phyloP scores from a whole-genome alignment of 2,329 filamentous ascomycete genomes.

The Ophiostoma perfectum region DNA sequence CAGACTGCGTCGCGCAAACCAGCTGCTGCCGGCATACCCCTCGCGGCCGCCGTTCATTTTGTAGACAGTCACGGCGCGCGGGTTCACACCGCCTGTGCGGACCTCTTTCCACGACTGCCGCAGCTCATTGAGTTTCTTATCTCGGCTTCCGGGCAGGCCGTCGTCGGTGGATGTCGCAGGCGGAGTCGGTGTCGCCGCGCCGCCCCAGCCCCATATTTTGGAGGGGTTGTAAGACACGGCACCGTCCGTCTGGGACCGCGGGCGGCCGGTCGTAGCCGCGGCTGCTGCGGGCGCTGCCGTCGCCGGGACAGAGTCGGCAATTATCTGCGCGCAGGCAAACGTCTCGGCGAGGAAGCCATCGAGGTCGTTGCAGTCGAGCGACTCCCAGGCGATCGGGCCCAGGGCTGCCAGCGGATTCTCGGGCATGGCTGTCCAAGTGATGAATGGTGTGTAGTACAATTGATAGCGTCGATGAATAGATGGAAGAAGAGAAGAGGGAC shows the following conservation, averaged over 20 bases:
- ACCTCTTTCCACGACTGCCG: slow-evolving; percentile 83
- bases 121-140: slow-evolving; percentile 42
- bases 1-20: slow-evolving; percentile 82
- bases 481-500: background rate
- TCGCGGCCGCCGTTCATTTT: slow-evolving; percentile 41
- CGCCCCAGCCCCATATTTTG: slow-evolving; percentile 18
- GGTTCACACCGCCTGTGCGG: slow-evolving; percentile 67
- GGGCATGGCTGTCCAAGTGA: background rate
- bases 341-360: slow-evolving; percentile 23
- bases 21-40: slow-evolving; percentile 76
- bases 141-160: slow-evolving; percentile 37
- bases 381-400: slow-evolving; percentile 46
- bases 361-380: slow-evolving; percentile 27
- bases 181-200: slow-evolving; percentile 6
- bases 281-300: background rate
- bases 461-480: background rate
- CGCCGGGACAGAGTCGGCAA: slow-evolving; percentile 25
- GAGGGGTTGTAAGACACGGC: slow-evolving; percentile 35
- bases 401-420: slow-evolving; percentile 45
- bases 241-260: slow-evolving; percentile 52
- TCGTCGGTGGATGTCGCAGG: background rate
- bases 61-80: slow-evolving; percentile 69
- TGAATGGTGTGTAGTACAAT: background rate
- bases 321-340: slow-evolving; percentile 24
- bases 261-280: slow-evolving; percentile 37